phyloP scores from a whole-genome alignment of 257 asterid species.

The Scutellaria minor region DNA sequence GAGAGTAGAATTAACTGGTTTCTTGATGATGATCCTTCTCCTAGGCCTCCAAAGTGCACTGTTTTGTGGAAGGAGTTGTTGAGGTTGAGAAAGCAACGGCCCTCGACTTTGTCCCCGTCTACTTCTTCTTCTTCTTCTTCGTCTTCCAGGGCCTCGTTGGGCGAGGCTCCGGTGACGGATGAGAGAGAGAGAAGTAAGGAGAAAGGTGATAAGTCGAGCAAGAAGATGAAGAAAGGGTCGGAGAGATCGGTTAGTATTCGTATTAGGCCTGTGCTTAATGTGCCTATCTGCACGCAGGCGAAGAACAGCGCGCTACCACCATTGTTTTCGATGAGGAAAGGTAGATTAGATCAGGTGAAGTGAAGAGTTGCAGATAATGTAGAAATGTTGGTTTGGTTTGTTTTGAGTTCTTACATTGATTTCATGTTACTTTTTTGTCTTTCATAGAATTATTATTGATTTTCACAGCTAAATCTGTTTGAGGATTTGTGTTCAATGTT shows the following conservation, averaged over 20 bases:
- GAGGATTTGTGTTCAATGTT: too few relatives aligned
- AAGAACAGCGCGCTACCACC: slow-evolving; percentile 65
- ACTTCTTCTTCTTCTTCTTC: slow-evolving; percentile 57
- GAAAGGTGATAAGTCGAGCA: slow-evolving; percentile 37
- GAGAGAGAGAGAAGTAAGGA: slow-evolving; percentile 52
- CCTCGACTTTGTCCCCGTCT: slow-evolving; percentile 59
- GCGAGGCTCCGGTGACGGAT: slow-evolving; percentile 27
- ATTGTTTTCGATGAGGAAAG: slow-evolving; percentile 60
- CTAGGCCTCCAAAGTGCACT: slow-evolving; percentile 92
- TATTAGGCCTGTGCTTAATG: slow-evolving; percentile 73
- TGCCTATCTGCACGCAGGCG: slow-evolving; percentile 68
- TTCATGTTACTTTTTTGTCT: slow-evolving; percentile 22
- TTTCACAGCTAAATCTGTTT: neutral
- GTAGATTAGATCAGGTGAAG: slow-evolving; percentile 48
- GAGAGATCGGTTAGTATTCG: slow-evolving; percentile 61
- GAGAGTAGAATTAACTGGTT: slow-evolving; percentile 65
- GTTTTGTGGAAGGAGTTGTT: slow-evolving; percentile 82
- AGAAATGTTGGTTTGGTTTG: slow-evolving; percentile 31
- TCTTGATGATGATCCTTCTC: slow-evolving; percentile 90
- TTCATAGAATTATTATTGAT: slow-evolving; percentile 24
- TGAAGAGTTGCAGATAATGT: slow-evolving; percentile 20
- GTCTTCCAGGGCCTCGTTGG: slow-evolving; percentile 40
- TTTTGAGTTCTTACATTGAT: slow-evolving; percentile 19
- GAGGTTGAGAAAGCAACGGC: slow-evolving; percentile 64
- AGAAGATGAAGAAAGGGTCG: slow-evolving; percentile 59